These are phyloP conservation scores for Torrubiellomyces zombiae DNA, from an alignment of 2,329 filamentous ascomycete species.

Conservation along the genomic window DNA sequence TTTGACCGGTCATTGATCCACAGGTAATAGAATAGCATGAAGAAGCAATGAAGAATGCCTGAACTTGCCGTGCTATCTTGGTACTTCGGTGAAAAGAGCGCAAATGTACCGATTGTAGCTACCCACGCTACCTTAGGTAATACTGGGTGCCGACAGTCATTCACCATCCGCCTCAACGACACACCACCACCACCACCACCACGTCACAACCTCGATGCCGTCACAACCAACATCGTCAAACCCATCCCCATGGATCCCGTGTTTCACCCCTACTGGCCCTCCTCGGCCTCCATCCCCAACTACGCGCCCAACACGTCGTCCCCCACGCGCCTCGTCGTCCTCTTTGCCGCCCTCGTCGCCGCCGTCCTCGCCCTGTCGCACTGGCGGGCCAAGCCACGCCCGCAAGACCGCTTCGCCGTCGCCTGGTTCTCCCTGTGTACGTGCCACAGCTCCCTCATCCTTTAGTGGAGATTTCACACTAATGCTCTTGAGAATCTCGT, in stretches of 20 bases:
- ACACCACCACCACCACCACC: too few relatives aligned
- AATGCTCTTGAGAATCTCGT: background rate
- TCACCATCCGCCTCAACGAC: too few relatives aligned
- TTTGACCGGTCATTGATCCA: too few relatives aligned
- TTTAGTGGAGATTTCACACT: background rate
- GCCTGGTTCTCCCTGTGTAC: constrained; percentile 40
- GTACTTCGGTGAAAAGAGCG: too few relatives aligned
- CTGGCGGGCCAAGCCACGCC: constrained; percentile 9
- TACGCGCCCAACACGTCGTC: constrained; percentile 28
- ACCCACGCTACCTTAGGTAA: too few relatives aligned
- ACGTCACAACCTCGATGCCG: background rate
- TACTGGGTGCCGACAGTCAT: too few relatives aligned
- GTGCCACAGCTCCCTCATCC: constrained; percentile 8
- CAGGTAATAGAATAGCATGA: too few relatives aligned
- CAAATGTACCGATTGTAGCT: too few relatives aligned
- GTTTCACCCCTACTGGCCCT: constrained; percentile 34
- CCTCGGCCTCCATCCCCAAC: constrained; percentile 21
- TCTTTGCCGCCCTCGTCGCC: constrained; percentile 18
- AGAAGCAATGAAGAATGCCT: too few relatives aligned
- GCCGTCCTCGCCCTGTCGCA: constrained; percentile 17
- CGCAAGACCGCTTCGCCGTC: constrained; percentile 24
- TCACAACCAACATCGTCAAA: background rate
- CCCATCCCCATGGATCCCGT: constrained; percentile 3
- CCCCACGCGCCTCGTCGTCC: constrained; percentile 19
- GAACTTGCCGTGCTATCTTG: too few relatives aligned